These are phyloP conservation scores for Aspergillus saccharolyticus DNA, from an alignment of 495 filamentous ascomycete species.

Conservation along the genomic window DNA sequence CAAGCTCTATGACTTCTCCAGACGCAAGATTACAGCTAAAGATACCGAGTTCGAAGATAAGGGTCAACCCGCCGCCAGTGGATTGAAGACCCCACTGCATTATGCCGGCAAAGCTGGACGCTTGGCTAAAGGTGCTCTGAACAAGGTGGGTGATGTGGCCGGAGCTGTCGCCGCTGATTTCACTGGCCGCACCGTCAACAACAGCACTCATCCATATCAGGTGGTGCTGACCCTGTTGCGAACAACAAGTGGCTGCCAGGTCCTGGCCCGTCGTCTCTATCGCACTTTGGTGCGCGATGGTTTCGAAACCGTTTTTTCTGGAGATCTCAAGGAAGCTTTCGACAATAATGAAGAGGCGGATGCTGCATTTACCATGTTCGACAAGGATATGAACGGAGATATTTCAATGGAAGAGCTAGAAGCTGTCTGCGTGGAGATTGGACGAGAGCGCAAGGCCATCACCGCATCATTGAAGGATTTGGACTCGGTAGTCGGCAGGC, in stretches of 20 bases:
- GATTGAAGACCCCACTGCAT: constrained; percentile 66
- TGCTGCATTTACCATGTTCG: constrained; percentile 87
- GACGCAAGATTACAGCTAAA: constrained; percentile 61
- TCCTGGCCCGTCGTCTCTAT: constrained; percentile 88
- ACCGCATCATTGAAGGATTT: constrained; percentile 91
- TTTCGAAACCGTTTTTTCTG: constrained; percentile 66
- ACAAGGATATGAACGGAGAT: constrained; percentile 95
- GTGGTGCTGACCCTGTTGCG: constrained; percentile 70
- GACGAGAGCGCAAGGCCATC: constrained; percentile 91
- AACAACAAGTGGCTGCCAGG: constrained; percentile 69
- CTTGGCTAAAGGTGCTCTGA: constrained; percentile 66
- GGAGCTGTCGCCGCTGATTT: constrained; percentile 93
- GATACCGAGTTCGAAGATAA: constrained; percentile 68
- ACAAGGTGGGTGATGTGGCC: constrained; percentile 80
- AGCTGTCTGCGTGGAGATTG: constrained; percentile 89
- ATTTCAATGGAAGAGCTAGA: constrained; percentile 96
- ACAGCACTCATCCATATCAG: constrained; percentile 77
- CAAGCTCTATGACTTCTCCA: constrained; percentile 79
- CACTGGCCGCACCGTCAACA: constrained; percentile 69
- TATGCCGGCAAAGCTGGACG: constrained; percentile 60
- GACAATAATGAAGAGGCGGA: constrained; percentile 84
- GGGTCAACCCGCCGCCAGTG: constrained; percentile 39
- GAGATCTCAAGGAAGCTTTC: constrained; percentile 77
- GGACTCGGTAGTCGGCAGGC: constrained; percentile 89
- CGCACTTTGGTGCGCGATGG: constrained; percentile 76